Conservation (phyloP, 116 monocot genomes). For the Papilionanthe hybrid region DNA sequence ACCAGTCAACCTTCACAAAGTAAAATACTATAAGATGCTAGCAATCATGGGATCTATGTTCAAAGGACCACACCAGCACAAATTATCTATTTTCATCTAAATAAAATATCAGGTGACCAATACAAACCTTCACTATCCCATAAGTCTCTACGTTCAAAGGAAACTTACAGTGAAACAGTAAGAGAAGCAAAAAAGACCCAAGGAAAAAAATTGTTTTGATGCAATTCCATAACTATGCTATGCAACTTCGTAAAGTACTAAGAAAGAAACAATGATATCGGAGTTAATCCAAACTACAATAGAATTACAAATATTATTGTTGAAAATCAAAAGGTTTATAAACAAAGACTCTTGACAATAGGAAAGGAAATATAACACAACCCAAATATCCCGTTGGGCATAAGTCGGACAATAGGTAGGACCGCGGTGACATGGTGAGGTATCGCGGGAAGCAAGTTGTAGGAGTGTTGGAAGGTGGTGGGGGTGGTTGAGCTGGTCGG, state of each 20-base stretch:
- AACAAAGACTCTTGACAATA: too few relatives aligned
- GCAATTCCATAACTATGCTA: not conserved
- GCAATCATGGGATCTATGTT: not conserved
- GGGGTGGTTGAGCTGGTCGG: too few relatives aligned
- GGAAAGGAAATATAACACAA: too few relatives aligned
- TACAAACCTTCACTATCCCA: not conserved
- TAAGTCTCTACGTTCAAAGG: not conserved
- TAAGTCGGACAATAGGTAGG: too few relatives aligned
- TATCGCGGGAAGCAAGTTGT: too few relatives aligned
- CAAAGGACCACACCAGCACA: not conserved
- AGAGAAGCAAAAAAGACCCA: not conserved
- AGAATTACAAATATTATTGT: too few relatives aligned
- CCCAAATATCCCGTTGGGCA: too few relatives aligned
- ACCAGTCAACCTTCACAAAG: conserved; percentile 84
- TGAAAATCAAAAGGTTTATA: too few relatives aligned
- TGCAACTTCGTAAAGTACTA: not conserved
- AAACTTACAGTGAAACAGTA: not conserved
- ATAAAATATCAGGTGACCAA: conserved; percentile 1
- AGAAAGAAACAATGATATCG: not conserved
- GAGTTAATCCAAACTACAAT: too few relatives aligned
- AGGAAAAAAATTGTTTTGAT: not conserved
- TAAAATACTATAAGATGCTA: conserved; percentile 1
- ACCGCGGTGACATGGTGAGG: too few relatives aligned
- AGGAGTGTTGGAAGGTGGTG: too few relatives aligned
- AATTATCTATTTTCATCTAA: not conserved